Percentiles rank a stretch among this genome's conserved stretches.
phyloP scores from a whole-genome alignment of 1,139 yeast species.

The Yamadazyma triangularis region DNA sequence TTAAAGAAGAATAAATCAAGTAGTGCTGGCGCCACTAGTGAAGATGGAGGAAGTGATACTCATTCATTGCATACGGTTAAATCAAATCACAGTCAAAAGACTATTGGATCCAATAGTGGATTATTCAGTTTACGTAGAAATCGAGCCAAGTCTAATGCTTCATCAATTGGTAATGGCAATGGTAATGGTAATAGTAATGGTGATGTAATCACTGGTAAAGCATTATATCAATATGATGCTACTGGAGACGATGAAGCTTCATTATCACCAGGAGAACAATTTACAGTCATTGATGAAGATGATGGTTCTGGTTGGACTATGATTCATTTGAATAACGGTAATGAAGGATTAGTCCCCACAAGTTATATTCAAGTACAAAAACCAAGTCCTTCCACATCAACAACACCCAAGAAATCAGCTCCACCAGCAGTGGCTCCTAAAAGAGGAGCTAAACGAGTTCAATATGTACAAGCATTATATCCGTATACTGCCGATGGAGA shows the following conservation, averaged over 20 bases:
- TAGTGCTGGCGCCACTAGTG: slow-evolving; percentile 8
- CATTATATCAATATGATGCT: slow-evolving; percentile 65
- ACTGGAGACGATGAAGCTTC: slow-evolving; percentile 73
- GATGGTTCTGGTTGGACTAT: slow-evolving; percentile 95
- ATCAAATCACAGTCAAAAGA: slow-evolving; percentile 23
- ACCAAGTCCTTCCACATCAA: slow-evolving; percentile 9
- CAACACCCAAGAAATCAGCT: slow-evolving; percentile 41
- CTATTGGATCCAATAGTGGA: slow-evolving; percentile 19
- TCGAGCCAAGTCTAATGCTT: slow-evolving; percentile 22
- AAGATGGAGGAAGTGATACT: slow-evolving; percentile 17
- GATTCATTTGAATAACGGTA: slow-evolving; percentile 37
- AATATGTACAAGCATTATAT: slow-evolving; percentile 70
- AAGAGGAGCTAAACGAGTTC: slow-evolving; percentile 63
- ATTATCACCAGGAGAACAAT: slow-evolving; percentile 56
- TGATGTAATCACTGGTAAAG: slow-evolving; percentile 38
- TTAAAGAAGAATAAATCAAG: slow-evolving; percentile 26
- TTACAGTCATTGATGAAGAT: slow-evolving; percentile 60
- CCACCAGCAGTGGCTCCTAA: slow-evolving; percentile 78
- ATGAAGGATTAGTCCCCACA: slow-evolving; percentile 82
- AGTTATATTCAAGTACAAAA: slow-evolving; percentile 46
- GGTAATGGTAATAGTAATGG: slow-evolving; percentile 8
- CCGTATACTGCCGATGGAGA: slow-evolving; percentile 80
- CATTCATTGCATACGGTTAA: slow-evolving; percentile 26
- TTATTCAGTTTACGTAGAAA: slow-evolving; percentile 36
- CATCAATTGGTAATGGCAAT: slow-evolving; percentile 13